Percentiles rank a stretch among this genome's conserved stretches.
Conservation (phyloP, 805 yeast species). For the Brettanomyces anomalus region DNA sequence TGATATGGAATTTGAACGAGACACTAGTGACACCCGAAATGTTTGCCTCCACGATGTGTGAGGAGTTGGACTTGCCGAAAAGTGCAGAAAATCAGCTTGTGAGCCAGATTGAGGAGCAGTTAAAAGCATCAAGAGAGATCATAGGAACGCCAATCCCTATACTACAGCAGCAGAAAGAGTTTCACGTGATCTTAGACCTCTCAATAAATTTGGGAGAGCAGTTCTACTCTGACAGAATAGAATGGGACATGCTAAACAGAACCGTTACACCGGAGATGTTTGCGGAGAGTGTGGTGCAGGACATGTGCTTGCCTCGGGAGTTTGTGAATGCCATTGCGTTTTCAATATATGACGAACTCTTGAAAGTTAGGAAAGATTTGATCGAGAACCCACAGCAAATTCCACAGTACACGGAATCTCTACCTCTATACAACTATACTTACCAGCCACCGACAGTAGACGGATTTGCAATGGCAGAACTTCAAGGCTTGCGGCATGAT, state of each 20-base stretch:
- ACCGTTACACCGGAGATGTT: constrained; percentile 70
- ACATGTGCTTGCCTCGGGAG: constrained; percentile 76
- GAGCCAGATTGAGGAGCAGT: constrained; percentile 66
- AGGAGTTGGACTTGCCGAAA: constrained; percentile 74
- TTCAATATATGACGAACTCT: constrained; percentile 70
- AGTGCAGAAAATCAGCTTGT: constrained; percentile 55
- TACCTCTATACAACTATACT: constrained; percentile 26
- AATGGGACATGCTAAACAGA: constrained; percentile 71
- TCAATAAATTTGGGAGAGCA: constrained; percentile 77
- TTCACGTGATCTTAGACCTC: constrained; percentile 72
- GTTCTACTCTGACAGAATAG: constrained; percentile 84
- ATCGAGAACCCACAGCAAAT: constrained; percentile 42
- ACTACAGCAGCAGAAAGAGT: constrained; percentile 30
- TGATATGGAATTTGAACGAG: constrained; percentile 70
- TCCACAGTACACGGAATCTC: constrained; percentile 25
- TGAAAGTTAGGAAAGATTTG: constrained; percentile 73
- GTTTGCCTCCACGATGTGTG: constrained; percentile 66
- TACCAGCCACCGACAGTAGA: constrained; percentile 21
- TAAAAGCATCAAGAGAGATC: constrained; percentile 62
- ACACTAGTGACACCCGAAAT: constrained; percentile 60
- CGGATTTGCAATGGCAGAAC: constrained; percentile 10
- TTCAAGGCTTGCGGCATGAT: constrained; percentile 56
- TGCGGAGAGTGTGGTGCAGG: constrained; percentile 74
- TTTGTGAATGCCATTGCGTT: constrained; percentile 86
- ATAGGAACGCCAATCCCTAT: constrained; percentile 41